Percentiles rank a stretch among this genome's conserved stretches.
Evolutionary conservation across 2,329 filamentous ascomycete species (phyloP).

Genomic region (Chalaropsis thielavioides): DNA sequence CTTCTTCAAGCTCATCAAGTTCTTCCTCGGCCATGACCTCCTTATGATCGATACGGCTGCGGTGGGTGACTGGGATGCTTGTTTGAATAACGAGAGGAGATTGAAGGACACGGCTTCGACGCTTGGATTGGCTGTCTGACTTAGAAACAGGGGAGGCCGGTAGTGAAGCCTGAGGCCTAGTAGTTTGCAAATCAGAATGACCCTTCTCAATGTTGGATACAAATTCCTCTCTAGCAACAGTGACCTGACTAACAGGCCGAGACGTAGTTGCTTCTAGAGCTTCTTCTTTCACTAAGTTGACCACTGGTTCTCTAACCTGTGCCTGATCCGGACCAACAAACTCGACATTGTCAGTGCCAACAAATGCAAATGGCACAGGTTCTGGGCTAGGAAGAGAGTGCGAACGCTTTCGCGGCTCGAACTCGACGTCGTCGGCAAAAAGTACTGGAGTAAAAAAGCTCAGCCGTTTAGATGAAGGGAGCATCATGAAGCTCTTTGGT

Average conservation of each 20-base stretch:
- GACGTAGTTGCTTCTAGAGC: not conserved
- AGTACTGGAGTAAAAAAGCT: slow-evolving; percentile 16
- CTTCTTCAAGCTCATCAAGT: slow-evolving; percentile 29
- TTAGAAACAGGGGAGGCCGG: not conserved
- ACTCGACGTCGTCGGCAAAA: slow-evolving; percentile 18
- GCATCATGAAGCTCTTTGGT: slow-evolving; percentile 34
- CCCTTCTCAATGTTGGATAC: not conserved
- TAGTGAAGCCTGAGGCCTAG: not conserved
- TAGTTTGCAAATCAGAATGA: not conserved
- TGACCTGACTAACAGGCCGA: not conserved
- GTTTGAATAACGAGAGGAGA: slow-evolving; percentile 16
- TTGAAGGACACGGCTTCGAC: slow-evolving; percentile 14
- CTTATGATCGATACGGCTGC: slow-evolving; percentile 10
- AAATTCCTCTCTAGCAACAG: not conserved
- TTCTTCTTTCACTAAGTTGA: not conserved
- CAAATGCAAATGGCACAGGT: slow-evolving; percentile 21
- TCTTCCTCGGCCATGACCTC: slow-evolving; percentile 22
- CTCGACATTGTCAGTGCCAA: slow-evolving; percentile 11
- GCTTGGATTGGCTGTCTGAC: slow-evolving; percentile 10
- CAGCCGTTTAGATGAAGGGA: slow-evolving; percentile 20
- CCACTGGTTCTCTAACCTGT: not conserved
- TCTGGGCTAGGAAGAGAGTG: slow-evolving; percentile 34
- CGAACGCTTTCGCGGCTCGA: slow-evolving; percentile 31
- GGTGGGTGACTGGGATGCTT: slow-evolving; percentile 4
- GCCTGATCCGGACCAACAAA: slow-evolving; percentile 10